A percentile compares a stretch with the other conserved stretches of the same genome.
Conservation (phyloP, 2,329 filamentous ascomycete species). For the Fusarium caatingaense region DNA sequence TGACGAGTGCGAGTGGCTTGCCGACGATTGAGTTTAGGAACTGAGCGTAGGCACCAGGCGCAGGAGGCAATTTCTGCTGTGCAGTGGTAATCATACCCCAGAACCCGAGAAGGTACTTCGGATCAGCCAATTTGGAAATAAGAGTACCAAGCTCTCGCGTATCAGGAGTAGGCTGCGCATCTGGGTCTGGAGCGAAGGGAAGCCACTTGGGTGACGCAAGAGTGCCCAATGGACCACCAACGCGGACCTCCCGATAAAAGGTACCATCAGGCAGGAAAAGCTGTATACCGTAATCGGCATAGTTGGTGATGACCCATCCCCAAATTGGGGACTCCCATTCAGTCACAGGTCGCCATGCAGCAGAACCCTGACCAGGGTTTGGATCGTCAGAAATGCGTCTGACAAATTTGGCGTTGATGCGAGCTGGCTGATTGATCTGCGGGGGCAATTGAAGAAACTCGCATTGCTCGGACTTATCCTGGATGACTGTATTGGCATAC, state of each 20-base stretch:
- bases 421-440: neutral
- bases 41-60: slow-evolving; percentile 52
- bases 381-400: neutral
- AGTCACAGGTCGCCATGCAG: slow-evolving; percentile 14
- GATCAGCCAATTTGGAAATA: neutral
- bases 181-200: neutral
- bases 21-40: slow-evolving; percentile 54
- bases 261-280: slow-evolving; percentile 32
- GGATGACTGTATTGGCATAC: neutral
- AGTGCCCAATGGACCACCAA: neutral
- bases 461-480: neutral
- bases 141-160: neutral
- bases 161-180: neutral
- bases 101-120: slow-evolving; percentile 48
- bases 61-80: slow-evolving; percentile 36
- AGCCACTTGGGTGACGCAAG: neutral
- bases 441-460: neutral
- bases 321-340: slow-evolving; percentile 57
- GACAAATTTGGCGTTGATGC: neutral
- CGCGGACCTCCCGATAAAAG: neutral
- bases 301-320: slow-evolving; percentile 57
- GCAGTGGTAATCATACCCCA: slow-evolving; percentile 52
- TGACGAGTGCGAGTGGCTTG: slow-evolving; percentile 55
- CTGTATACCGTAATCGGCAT: slow-evolving; percentile 54
- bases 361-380: neutral